Evolutionary conservation across 768 basidiomycete genomes (phyloP).

Genomic region (Hericium erinaceus): DNA sequence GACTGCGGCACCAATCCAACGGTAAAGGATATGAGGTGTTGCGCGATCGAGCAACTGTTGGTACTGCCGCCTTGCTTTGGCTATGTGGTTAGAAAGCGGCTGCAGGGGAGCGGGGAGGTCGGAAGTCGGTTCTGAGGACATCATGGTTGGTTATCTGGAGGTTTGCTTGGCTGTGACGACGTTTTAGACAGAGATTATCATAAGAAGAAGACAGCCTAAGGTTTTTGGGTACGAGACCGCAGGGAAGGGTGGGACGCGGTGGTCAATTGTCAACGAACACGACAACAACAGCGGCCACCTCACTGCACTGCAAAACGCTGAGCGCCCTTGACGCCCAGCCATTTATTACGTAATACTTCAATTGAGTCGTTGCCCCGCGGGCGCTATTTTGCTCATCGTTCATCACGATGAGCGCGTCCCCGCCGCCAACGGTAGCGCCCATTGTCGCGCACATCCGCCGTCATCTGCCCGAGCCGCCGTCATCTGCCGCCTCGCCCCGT

Average conservation of each 20-base stretch:
- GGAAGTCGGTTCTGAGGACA: conserved; percentile 11
- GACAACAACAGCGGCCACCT: background rate
- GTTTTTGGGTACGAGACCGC: background rate
- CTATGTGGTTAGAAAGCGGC: conserved; percentile 25
- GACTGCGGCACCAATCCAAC: conserved; percentile 76
- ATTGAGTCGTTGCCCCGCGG: background rate
- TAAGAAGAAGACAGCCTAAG: background rate
- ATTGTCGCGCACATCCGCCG: conserved; percentile 31
- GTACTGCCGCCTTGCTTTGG: conserved; percentile 64
- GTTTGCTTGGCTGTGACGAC: background rate
- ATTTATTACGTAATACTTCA: background rate
- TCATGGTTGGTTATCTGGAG: conserved; percentile 4
- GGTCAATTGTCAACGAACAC: background rate
- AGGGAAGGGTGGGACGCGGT: background rate
- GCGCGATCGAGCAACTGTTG: conserved; percentile 86
- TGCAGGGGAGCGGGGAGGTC: conserved; percentile 17
- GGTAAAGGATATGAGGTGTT: conserved; percentile 82
- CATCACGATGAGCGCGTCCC: conserved; percentile 8
- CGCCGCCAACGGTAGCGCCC: conserved; percentile 25
- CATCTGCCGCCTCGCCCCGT: background rate
- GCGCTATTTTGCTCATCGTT: background rate
- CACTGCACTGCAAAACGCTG: background rate
- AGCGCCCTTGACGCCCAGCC: background rate
- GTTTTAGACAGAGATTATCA: background rate
- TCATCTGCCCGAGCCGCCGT: conserved; percentile 23